phyloP scores from a whole-genome alignment of 495 filamentous ascomycete genomes.

The Chaetomium fimeti region DNA sequence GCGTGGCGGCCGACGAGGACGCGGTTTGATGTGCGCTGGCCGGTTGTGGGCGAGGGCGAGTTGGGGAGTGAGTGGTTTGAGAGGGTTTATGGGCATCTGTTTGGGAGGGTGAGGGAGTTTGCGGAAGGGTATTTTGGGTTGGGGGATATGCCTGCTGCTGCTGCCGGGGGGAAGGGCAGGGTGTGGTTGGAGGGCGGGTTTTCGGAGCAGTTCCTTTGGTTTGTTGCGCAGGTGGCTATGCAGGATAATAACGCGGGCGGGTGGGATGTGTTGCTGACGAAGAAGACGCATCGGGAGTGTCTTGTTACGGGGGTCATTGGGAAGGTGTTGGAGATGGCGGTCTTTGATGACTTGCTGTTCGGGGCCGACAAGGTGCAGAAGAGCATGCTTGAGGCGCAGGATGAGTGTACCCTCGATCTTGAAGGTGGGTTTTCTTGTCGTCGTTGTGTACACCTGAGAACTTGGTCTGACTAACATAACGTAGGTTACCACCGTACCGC shows the following conservation, averaged over 20 bases:
- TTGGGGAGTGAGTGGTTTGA: constrained; percentile 24
- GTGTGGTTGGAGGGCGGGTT: constrained; percentile 26
- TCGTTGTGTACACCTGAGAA: neutral
- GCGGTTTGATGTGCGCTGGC: constrained; percentile 16
- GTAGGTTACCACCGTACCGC: constrained; percentile 47
- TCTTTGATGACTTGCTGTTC: constrained; percentile 49
- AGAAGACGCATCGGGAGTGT: constrained; percentile 37
- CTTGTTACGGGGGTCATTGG: constrained; percentile 44
- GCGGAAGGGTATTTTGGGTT: constrained; percentile 21
- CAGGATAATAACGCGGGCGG: constrained; percentile 40
- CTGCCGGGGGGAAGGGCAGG: neutral
- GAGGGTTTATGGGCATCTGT: constrained; percentile 24
- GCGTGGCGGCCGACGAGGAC: constrained; percentile 26
- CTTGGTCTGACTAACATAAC: neutral
- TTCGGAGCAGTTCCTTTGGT: constrained; percentile 37
- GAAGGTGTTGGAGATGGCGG: constrained; percentile 42
- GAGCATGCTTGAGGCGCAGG: constrained; percentile 38
- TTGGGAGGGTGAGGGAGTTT: constrained; percentile 9
- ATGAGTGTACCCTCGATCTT: constrained; percentile 31
- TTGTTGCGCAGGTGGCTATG: constrained; percentile 36
- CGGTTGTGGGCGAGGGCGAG: constrained; percentile 7
- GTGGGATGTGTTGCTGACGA: constrained; percentile 44
- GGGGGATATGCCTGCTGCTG: constrained; percentile 13
- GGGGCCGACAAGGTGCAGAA: constrained; percentile 35
- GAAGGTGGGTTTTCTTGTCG: constrained; percentile 41